Evolutionary conservation across 1,139 yeast species (phyloP), one percentile per base, ranked within the genome.

Genomic region (Yamadazyma taylorii): DNA sequence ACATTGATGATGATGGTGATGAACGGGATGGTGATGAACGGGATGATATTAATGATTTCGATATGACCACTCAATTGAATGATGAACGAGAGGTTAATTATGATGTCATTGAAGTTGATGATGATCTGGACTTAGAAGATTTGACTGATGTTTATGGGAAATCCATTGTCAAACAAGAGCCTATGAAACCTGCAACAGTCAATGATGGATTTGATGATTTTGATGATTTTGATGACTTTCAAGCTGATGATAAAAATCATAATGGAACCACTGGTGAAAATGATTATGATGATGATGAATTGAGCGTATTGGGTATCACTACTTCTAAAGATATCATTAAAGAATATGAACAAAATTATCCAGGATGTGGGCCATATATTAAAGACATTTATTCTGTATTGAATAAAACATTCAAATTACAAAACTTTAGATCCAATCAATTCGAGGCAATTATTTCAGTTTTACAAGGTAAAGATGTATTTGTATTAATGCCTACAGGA

Each of bases 401-500:
- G 30, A 71, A 70, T 23, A 58, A 71, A 9, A 75, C 73, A 3
- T 94, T 94, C 58, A 75, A 79, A 30, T 60, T 94, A 30, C 61
- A 69, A 7, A 70, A 75, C 0, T 94, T 94, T 56, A 73, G 99
- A 37, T 75, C 81, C 3, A 87, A 92, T 56, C 99, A 94, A 56
- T 63, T 82, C 29, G 94, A 87, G 41, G 97, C 97, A 0, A 75
- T 94, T 10, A 79, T 84, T 49, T 82, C 96, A 0, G 83, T 96
- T 0, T 64, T 94, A 24, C 61, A 73, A 11, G 96, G 96, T 1
- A 74, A 75, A 34, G 98, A 94, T 58, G 96, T 87, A 0, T 88
- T 94, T 64, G 97, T 94, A 2, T 69, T 94, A 48, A 92, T 94
- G 97, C 99, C 99, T 0, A 94, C 99, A 0, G 99, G 99, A 31